Percentiles rank a stretch among this genome's conserved stretches.
Evolutionary conservation across 2,329 filamentous ascomycete species (phyloP).

Genomic region (Magnaporthiopsis incrustans): DNA sequence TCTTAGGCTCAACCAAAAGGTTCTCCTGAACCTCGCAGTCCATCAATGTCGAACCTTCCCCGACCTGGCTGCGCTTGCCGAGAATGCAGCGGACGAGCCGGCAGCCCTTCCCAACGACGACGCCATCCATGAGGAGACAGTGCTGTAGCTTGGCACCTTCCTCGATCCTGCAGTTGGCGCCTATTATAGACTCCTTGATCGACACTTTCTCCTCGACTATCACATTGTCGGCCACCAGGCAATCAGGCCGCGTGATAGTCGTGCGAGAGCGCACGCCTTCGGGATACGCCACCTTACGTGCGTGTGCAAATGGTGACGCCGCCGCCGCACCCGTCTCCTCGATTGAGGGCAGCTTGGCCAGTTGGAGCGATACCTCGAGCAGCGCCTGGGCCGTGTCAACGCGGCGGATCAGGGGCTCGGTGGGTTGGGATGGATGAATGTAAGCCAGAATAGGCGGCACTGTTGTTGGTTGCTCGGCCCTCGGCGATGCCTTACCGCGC

Average conservation of each 20-base stretch:
- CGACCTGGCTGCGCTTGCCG: slow-evolving; percentile 71
- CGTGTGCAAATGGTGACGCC: slow-evolving; percentile 68
- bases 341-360: slow-evolving; percentile 73
- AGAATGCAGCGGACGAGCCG: slow-evolving; percentile 83
- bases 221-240: slow-evolving; percentile 79
- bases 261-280: slow-evolving; percentile 72
- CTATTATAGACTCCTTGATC: slow-evolving; percentile 89
- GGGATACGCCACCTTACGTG: slow-evolving; percentile 73
- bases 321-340: slow-evolving; percentile 52
- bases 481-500: slow-evolving; percentile 14
- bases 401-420: slow-evolving; percentile 66
- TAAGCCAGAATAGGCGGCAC: slow-evolving; percentile 76
- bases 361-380: slow-evolving; percentile 70
- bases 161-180: slow-evolving; percentile 77
- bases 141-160: slow-evolving; percentile 79
- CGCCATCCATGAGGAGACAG: slow-evolving; percentile 89
- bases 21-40: slow-evolving; percentile 94
- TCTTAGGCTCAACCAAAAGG: slow-evolving; percentile 71
- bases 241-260: slow-evolving; percentile 75
- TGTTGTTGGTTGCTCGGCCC: slow-evolving; percentile 9
- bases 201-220: slow-evolving; percentile 80
- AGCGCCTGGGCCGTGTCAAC: slow-evolving; percentile 83
- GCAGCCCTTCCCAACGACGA: slow-evolving; percentile 73
- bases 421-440: slow-evolving; percentile 54
- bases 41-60: slow-evolving; percentile 71